Percentiles rank a stretch among this genome's conserved stretches.
These are phyloP conservation scores for Malassezia dermatis DNA, from an alignment of 1,284 basidiomycete genomes.

Conservation along the genomic window DNA sequence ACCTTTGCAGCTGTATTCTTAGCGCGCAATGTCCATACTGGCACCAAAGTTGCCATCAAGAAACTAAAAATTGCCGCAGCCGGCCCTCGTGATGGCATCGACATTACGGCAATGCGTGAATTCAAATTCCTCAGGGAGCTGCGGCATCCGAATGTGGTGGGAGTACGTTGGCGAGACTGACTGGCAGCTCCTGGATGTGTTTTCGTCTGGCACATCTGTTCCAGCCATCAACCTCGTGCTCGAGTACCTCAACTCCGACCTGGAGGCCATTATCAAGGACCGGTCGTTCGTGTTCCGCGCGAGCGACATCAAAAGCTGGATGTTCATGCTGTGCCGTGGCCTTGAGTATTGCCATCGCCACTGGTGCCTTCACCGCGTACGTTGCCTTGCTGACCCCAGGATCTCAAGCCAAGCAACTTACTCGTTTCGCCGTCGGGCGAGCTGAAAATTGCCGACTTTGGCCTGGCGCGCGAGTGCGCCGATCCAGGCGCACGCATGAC, in stretches of 20 bases:
- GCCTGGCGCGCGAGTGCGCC: slow-evolving; percentile 87
- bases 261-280: slow-evolving; percentile 94
- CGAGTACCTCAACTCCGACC: slow-evolving; percentile 92
- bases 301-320: slow-evolving; percentile 97
- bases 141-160: slow-evolving; percentile 87
- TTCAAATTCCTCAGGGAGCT: slow-evolving; percentile 93
- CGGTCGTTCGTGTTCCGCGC: slow-evolving; percentile 78
- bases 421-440: slow-evolving; percentile 80
- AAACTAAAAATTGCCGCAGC: slow-evolving; percentile 60
- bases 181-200: slow-evolving; percentile 80
- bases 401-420: slow-evolving; percentile 97
- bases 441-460: slow-evolving; percentile 97
- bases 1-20: slow-evolving; percentile 84
- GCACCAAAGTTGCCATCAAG: slow-evolving; percentile 82
- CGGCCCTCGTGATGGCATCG: slow-evolving; percentile 84
- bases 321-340: slow-evolving; percentile 92
- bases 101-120: slow-evolving; percentile 96
- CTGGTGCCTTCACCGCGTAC: slow-evolving; percentile 80
- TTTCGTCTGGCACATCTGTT: slow-evolving; percentile 68
- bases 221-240: slow-evolving; percentile 86
- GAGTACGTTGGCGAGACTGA: slow-evolving; percentile 52
- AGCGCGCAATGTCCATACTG: slow-evolving; percentile 56
- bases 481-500: slow-evolving; percentile 94
- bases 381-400: slow-evolving; percentile 46
- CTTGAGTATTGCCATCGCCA: slow-evolving; percentile 94